Percentiles rank a stretch among this genome's conserved stretches.
phyloP scores from a whole-genome alignment of 2,329 filamentous ascomycete species.

The Myriosclerotinia scirpicola region DNA sequence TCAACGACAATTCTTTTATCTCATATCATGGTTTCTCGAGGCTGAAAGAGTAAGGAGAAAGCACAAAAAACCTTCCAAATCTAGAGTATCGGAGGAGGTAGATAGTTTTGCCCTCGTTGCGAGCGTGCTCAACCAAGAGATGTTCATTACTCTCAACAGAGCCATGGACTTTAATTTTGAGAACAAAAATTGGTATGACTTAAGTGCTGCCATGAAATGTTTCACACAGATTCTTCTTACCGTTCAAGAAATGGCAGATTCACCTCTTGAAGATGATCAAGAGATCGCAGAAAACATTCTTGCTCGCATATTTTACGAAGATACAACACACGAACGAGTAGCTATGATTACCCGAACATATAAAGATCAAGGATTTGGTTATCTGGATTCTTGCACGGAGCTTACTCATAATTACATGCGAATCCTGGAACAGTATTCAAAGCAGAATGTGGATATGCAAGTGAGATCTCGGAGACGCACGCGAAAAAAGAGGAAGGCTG shows the following conservation, averaged over 20 bases:
- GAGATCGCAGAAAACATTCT: constrained; percentile 98
- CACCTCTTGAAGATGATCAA: constrained; percentile 84
- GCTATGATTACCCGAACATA: constrained; percentile 79
- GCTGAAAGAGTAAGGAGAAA: constrained; percentile 75
- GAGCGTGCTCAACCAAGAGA: constrained; percentile 89
- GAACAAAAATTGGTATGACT: constrained; percentile 80
- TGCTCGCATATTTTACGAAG: constrained; percentile 97
- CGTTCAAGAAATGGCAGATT: constrained; percentile 87
- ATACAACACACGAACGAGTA: constrained; percentile 86
- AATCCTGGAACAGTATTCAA: constrained; percentile 89
- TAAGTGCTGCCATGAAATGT: constrained; percentile 87
- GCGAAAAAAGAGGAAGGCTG: constrained; percentile 70
- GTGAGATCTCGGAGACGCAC: constrained; percentile 77
- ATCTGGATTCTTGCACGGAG: constrained; percentile 88
- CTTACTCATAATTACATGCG: constrained; percentile 88
- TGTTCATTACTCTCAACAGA: constrained; percentile 83
- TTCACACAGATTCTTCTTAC: constrained; percentile 93
- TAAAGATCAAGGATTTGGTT: constrained; percentile 91
- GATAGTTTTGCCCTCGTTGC: constrained; percentile 86
- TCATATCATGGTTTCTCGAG: constrained; percentile 88
- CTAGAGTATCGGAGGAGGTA: constrained; percentile 51
- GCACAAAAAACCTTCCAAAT: constrained; percentile 54
- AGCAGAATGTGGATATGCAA: constrained; percentile 92
- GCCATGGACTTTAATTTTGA: constrained; percentile 78
- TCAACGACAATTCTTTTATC: constrained; percentile 84